These are phyloP conservation scores for Coniferiporia weirii DNA, from an alignment of 1,284 basidiomycete species.

Conservation along the genomic window DNA sequence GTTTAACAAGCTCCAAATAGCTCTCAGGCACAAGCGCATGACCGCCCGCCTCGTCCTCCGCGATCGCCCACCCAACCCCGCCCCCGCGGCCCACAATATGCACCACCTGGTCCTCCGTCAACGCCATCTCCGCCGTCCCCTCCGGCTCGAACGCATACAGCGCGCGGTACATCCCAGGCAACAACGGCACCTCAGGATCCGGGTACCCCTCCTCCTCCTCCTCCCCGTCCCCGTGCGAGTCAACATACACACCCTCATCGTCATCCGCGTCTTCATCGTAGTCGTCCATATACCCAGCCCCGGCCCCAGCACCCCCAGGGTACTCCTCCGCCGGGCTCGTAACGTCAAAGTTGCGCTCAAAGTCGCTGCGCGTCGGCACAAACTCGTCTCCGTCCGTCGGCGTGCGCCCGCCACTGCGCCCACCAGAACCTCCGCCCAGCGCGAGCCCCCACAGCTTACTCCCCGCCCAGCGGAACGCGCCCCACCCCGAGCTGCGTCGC, in stretches of 20 bases:
- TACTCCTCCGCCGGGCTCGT: conserved; percentile 31
- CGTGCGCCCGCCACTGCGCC: conserved; percentile 10
- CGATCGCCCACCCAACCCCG: conserved; percentile 67
- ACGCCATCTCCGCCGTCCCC: conserved; percentile 69
- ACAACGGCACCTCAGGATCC: conserved; percentile 36
- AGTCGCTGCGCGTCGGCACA: conserved; percentile 39
- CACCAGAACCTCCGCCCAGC: conserved; percentile 10
- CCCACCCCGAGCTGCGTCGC: conserved; percentile 34
- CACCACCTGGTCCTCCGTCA: conserved; percentile 68
- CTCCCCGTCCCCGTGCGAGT: conserved; percentile 25
- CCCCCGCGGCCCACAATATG: conserved; percentile 64
- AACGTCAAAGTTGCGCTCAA: conserved; percentile 44
- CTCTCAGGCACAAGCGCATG: conserved; percentile 67
- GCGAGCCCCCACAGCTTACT: conserved; percentile 19
- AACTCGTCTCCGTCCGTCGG: conserved; percentile 13
- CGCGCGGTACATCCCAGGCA: conserved; percentile 66
- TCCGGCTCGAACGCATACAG: conserved; percentile 68
- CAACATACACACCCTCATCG: conserved; percentile 26
- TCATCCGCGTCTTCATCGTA: conserved; percentile 22
- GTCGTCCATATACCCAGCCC: conserved; percentile 2
- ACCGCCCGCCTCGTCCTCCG: conserved; percentile 31
- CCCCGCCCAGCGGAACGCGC: conserved; percentile 37
- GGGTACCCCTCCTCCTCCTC: conserved; percentile 23
- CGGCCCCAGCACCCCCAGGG: conserved; percentile 24
- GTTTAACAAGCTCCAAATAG: conserved; percentile 50